phyloP scores from a whole-genome alignment of 805 yeast genomes.

The baker's yeast (Saccharomyces cerevisiae) region DNA sequence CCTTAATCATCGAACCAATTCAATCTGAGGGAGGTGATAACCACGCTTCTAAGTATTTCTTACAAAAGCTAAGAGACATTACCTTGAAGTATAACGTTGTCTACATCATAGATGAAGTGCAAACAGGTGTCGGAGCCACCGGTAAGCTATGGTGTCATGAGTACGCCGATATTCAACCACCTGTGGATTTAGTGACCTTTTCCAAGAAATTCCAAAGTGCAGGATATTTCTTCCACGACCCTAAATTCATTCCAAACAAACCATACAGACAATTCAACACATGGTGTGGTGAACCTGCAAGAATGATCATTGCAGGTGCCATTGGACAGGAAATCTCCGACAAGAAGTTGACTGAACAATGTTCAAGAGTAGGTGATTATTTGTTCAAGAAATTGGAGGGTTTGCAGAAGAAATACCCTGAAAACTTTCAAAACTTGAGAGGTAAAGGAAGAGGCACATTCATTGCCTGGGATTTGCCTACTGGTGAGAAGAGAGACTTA shows the following conservation, averaged over 20 bases:
- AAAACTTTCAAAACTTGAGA: slow-evolving; percentile 41
- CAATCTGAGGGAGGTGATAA: slow-evolving; percentile 75
- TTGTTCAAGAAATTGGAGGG: slow-evolving; percentile 37
- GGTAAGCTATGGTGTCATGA: slow-evolving; percentile 72
- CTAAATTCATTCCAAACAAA: slow-evolving; percentile 47
- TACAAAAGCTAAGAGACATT: slow-evolving; percentile 54
- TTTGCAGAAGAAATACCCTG: slow-evolving; percentile 35
- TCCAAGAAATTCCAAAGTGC: slow-evolving; percentile 69
- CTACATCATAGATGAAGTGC: slow-evolving; percentile 65
- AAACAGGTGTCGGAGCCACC: slow-evolving; percentile 67
- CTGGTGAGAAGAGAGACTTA: slow-evolving; percentile 37
- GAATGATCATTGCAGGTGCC: slow-evolving; percentile 54
- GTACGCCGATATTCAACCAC: slow-evolving; percentile 52
- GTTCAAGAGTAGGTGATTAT: slow-evolving; percentile 48
- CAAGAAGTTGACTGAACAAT: slow-evolving; percentile 41
- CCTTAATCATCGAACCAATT: slow-evolving; percentile 80
- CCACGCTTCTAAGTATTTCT: slow-evolving; percentile 54
- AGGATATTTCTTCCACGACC: slow-evolving; percentile 58
- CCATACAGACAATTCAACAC: slow-evolving; percentile 69
- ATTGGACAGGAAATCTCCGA: slow-evolving; percentile 48
- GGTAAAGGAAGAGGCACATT: slow-evolving; percentile 59
- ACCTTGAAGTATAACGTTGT: slow-evolving; percentile 50
- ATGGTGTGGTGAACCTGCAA: slow-evolving; percentile 72
- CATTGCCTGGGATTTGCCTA: slow-evolving; percentile 54
- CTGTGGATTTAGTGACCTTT: slow-evolving; percentile 63